Base-by-base conservation (phyloP, 345 rosid species). In the Gossypium stocksii region DNA sequence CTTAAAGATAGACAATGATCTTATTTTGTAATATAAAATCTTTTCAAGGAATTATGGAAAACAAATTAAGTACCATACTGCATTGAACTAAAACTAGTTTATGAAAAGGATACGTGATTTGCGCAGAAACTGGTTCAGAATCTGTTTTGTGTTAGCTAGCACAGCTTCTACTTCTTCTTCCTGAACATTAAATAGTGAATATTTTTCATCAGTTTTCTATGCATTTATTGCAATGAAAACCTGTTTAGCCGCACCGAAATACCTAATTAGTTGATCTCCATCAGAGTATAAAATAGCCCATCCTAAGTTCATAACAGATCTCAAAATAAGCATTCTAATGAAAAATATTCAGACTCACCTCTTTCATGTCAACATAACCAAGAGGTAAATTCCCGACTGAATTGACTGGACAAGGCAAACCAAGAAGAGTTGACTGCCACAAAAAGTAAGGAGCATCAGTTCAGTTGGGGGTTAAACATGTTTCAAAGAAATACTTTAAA, bases 351-450 rank as follows among this genome's bases (percentile, higher is more conserved):
- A 68, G 64, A 82, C 92, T 80, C 66, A 87, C 98, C 93, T 91
- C 89, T 74, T 77, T 80, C 89, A 92, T 82, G 74, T 88, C 74
- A 75, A 92, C 72, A 76, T 87, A 94, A 75, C 89, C 92, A 82
- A 92, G 97, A 1, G 98, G 97, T 80, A 94, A 79, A 82, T 86
- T 94, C 79, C 97, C 98, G 54, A 94, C 97, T 11, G 97, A 90
- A 83, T 94, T 94, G 71, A 92, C 88, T 60, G 98, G 98, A 73
- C 92, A 83, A 49, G 98, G 93, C 89, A 86, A 76, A 74, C 98
- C 98, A 80, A 94, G 85, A 69, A 92, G 95, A 17, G 97, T 85
- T 70, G 98, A 90, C 97, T 94, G 89, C 78, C 76, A 88, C 54
- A 77, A 58, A 78, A 70, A 64, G 52, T 54, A 67, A 77, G 61